Evolutionary conservation across 1,284 basidiomycete species (phyloP).

Genomic region (Rugosomyces carneus): DNA sequence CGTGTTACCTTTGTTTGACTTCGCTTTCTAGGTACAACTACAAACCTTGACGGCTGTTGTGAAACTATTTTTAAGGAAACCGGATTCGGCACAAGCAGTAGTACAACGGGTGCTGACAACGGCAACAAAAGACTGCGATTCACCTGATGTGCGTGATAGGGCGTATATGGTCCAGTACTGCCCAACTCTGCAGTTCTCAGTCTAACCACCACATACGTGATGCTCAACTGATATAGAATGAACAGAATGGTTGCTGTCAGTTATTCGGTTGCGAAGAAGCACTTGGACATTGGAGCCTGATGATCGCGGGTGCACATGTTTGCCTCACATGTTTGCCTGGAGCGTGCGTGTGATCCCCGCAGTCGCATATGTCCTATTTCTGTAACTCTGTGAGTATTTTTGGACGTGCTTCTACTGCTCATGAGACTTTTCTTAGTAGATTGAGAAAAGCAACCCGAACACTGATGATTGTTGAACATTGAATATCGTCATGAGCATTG

Average conservation of each 20-base stretch:
- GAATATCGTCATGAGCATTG: neutral
- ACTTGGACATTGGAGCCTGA: neutral
- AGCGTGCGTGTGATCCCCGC: neutral
- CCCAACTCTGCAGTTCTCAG: neutral
- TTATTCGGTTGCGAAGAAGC: neutral
- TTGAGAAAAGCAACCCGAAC: neutral
- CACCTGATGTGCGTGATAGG: slow-evolving; percentile 92
- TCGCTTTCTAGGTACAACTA: slow-evolving; percentile 71
- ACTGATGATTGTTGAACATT: neutral
- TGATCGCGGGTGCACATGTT: neutral
- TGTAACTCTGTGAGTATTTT: neutral
- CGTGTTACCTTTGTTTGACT: neutral
- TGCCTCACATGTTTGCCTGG: too few relatives aligned
- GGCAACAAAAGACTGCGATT: slow-evolving; percentile 96
- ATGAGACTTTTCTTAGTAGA: neutral
- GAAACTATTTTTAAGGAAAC: slow-evolving; percentile 93
- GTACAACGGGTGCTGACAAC: slow-evolving; percentile 89
- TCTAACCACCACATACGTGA: neutral
- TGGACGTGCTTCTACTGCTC: neutral
- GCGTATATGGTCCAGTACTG: slow-evolving; percentile 63
- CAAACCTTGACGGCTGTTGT: slow-evolving; percentile 95
- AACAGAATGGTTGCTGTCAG: too few relatives aligned
- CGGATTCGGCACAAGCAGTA: slow-evolving; percentile 84
- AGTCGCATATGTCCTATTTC: neutral
- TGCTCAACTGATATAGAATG: neutral